Conservation (phyloP, 78 protist genomes). For the Neovahlkampfia damariscottae region DNA sequence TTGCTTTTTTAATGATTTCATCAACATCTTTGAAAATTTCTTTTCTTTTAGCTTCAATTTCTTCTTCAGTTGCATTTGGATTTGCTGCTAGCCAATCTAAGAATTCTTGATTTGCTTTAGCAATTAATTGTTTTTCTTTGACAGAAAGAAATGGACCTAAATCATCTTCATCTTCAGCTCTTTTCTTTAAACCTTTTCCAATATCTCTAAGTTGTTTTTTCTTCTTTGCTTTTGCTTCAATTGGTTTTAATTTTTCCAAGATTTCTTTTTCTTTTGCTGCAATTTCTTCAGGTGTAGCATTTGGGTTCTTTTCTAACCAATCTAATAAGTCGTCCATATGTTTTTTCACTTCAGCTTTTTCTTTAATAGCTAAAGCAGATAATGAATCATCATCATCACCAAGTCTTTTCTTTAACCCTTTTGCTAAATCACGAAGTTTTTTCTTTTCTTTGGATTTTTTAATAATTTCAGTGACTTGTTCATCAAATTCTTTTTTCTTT, state of each 20-base stretch:
- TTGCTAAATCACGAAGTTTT: background rate
- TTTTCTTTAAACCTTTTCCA: background rate
- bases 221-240: background rate
- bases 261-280: background rate
- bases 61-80: no score
- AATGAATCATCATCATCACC: background rate
- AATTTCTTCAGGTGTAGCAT: background rate
- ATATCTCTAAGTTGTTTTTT: background rate
- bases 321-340: background rate
- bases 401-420: background rate
- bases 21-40: no score
- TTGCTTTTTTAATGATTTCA: no score
- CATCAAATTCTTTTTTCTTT: background rate
- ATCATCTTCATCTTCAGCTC: background rate
- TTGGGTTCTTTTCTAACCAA: background rate
- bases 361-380: background rate
- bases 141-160: no score
- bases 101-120: no score
- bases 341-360: background rate
- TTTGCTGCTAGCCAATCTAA: no score
- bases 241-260: background rate
- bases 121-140: no score
- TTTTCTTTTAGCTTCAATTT: no score
- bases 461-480: background rate
- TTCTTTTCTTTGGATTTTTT: background rate